phyloP scores from a whole-genome alignment of 1,139 yeast species.

The Suhomyces panamericanus region DNA sequence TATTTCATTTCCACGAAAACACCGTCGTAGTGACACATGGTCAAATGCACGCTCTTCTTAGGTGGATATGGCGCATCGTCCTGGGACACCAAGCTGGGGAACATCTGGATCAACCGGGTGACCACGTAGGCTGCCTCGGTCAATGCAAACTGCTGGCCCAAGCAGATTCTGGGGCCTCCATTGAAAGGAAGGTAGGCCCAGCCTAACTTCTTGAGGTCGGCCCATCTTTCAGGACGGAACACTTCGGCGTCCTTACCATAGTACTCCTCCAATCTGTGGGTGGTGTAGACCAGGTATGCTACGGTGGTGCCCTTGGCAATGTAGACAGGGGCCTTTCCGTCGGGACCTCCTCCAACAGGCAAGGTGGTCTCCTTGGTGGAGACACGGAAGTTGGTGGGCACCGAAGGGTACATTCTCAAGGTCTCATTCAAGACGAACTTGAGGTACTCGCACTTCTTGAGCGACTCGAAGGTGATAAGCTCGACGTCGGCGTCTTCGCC shows the following conservation, averaged over 20 bases:
- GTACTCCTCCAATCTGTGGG: slow-evolving; percentile 21
- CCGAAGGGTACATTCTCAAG: slow-evolving; percentile 30
- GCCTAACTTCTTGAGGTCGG: slow-evolving; percentile 30
- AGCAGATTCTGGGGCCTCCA: slow-evolving; percentile 46
- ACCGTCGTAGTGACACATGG: slow-evolving; percentile 36
- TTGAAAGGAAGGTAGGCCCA: slow-evolving; percentile 49
- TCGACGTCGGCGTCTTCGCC: slow-evolving; percentile 21
- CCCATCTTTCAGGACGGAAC: slow-evolving; percentile 30
- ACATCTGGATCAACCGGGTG: slow-evolving; percentile 32
- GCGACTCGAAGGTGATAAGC: slow-evolving; percentile 22
- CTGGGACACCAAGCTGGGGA: slow-evolving; percentile 30
- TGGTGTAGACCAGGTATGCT: slow-evolving; percentile 23
- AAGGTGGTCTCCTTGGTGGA: slow-evolving; percentile 26
- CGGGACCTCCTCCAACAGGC: slow-evolving; percentile 29
- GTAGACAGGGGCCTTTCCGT: slow-evolving; percentile 21
- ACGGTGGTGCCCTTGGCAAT: slow-evolving; percentile 26
- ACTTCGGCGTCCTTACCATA: slow-evolving; percentile 25
- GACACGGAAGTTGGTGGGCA: slow-evolving; percentile 27
- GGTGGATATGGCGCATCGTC: slow-evolving; percentile 33
- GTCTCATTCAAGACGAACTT: slow-evolving; percentile 26
- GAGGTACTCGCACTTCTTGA: slow-evolving; percentile 29
- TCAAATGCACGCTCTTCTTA: slow-evolving; percentile 34
- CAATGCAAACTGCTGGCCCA: slow-evolving; percentile 49
- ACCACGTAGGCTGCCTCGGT: slow-evolving; percentile 42
- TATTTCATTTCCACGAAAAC: slow-evolving; percentile 18